Evolutionary conservation across 441 rosid genomes (phyloP), one percentile per base, ranked within the genome.

Genomic region (Codiaeum variegatum): DNA sequence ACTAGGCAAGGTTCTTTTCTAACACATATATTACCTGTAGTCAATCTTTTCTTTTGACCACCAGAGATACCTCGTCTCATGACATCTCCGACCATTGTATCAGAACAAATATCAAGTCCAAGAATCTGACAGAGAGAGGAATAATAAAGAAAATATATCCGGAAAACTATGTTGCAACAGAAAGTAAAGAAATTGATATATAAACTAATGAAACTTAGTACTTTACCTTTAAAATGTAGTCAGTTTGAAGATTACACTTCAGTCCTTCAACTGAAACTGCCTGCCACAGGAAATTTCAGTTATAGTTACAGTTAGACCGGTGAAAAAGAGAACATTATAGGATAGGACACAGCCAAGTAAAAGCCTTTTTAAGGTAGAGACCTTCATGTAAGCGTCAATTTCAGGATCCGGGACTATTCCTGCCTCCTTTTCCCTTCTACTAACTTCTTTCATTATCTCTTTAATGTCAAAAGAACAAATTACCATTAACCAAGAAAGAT

Each of bases 301-400:
- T 42, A 38, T 9, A 10, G 15, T 52, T 52, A 24, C 55, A 9
- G 55, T 66, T 26, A 49, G 61, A 26, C 24, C 23, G 23, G 11
- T 7, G 34, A 18, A 9, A 40, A n/a, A 31, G 32, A 55, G 56
- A 54, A 21, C 1, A 63, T 73, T 18, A 29, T 51, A 51, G 29
- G 51, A 6, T 15, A 46, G 51, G 51, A 46, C 51, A 10, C 3
- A 23, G 29, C 42, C 51, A 46, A 15, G 19, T 4, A 13, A 13
- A 16, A 46, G n/a, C 3, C 42, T 38, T 38, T 38, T 38, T 9
- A 38, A 38, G 12, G 42, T 23, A 36, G 46, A 40, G 68, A 86
- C 97, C 94, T 91, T 89, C 97, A 89, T 88, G 76, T 86, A 90
- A 29, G 91, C 81, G 76, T 90, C 93, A 52, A 87, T 77, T 63